Conservation (phyloP, 352 stramenopile species). For the Achlya hypogyna region DNA sequence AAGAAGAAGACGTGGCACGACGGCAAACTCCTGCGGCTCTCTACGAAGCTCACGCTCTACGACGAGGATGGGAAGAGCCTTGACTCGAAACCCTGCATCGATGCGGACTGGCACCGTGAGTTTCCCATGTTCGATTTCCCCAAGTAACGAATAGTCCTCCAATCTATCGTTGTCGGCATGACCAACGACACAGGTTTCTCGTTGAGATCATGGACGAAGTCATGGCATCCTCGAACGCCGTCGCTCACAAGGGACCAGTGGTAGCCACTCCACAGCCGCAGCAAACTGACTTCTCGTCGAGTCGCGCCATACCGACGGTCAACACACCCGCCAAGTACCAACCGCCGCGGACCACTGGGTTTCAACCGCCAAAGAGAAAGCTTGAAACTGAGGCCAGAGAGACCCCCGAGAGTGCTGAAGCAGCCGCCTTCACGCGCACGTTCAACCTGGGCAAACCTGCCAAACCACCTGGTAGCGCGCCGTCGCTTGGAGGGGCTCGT, state of each 20-base stretch:
- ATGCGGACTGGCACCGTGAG: conserved; percentile 26
- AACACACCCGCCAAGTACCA: conserved; percentile 28
- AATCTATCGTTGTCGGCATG: conserved; percentile 25
- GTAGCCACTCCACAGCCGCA: not conserved
- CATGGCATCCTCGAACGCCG: not conserved
- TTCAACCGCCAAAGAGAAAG: conserved; percentile 17
- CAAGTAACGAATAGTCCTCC: not conserved
- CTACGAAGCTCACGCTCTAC: conserved; percentile 52
- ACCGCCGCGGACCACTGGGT: conserved; percentile 21
- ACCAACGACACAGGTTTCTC: conserved; percentile 39
- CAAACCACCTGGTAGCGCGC: not conserved
- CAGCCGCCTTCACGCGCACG: not conserved
- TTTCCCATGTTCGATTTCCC: conserved; percentile 17
- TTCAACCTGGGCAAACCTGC: not conserved
- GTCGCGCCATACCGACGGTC: not conserved
- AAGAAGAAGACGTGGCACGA: conserved; percentile 78
- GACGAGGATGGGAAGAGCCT: conserved; percentile 27
- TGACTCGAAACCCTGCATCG: conserved; percentile 8
- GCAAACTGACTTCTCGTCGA: not conserved
- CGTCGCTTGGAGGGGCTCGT: not conserved
- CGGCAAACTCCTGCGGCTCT: conserved; percentile 48
- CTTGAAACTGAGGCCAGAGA: not conserved
- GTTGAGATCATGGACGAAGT: conserved; percentile 57
- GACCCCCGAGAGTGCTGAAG: not conserved
- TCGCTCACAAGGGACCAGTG: not conserved